Percentiles rank a stretch among this genome's conserved stretches.
These are phyloP conservation scores for Protomyces pachydermus DNA, from an alignment of 1,139 yeast genomes.

Conservation along the genomic window DNA sequence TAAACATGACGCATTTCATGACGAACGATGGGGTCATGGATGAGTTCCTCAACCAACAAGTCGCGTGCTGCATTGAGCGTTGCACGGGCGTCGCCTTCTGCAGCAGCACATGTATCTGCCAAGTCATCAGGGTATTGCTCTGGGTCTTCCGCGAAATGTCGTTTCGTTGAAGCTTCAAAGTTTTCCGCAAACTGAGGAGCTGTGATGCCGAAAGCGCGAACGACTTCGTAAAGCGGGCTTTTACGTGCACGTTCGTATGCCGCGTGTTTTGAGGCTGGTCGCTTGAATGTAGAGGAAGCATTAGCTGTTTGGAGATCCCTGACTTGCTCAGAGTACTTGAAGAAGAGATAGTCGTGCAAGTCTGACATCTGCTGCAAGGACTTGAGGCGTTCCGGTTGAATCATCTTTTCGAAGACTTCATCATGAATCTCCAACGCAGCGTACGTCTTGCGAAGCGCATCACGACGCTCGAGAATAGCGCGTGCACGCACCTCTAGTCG, in stretches of 20 bases:
- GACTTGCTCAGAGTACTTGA: conserved; percentile 70
- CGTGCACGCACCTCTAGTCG: conserved; percentile 85
- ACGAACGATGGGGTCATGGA: conserved; percentile 76
- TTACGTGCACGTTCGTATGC: conserved; percentile 69
- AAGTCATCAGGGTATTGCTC: conserved; percentile 60
- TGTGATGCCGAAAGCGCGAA: conserved; percentile 68
- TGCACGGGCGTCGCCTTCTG: conserved; percentile 44
- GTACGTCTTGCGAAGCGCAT: conserved; percentile 56
- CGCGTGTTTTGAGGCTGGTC: conserved; percentile 63
- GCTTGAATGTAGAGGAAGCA: conserved; percentile 41
- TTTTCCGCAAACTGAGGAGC: conserved; percentile 82
- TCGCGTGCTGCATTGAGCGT: conserved; percentile 72
- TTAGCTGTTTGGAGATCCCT: conserved; percentile 34
- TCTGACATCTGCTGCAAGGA: conserved; percentile 82
- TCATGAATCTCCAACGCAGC: conserved; percentile 56
- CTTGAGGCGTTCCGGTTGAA: conserved; percentile 47
- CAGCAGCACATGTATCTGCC: conserved; percentile 50
- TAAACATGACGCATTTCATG: conserved; percentile 64
- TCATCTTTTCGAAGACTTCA: conserved; percentile 52
- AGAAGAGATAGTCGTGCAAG: conserved; percentile 74
- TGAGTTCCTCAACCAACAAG: conserved; percentile 71
- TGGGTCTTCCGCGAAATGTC: conserved; percentile 67
- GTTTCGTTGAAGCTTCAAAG: conserved; percentile 63
- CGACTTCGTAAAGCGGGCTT: conserved; percentile 63
- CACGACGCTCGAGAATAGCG: conserved; percentile 71